Percentiles rank a stretch among this genome's conserved stretches.
These are phyloP conservation scores for Lepidium africanum DNA, from an alignment of 345 rosid genomes.

Conservation along the genomic window DNA sequence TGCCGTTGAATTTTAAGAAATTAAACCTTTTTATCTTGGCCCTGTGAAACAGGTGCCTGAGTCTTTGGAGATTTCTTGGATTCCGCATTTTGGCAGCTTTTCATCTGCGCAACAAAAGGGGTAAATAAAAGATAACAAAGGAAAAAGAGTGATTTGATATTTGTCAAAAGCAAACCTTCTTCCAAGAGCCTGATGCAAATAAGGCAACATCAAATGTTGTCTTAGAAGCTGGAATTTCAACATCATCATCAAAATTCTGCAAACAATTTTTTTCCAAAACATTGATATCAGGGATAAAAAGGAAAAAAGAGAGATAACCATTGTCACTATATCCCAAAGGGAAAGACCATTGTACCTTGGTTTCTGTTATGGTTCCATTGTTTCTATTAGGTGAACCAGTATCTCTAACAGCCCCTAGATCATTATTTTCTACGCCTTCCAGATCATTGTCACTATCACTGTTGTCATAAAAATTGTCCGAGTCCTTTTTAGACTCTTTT, in stretches of 20 bases:
- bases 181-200: constrained; percentile 62
- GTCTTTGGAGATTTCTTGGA: constrained; percentile 31
- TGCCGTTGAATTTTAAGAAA: background rate
- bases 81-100: constrained; percentile 29
- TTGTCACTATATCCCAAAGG: background rate
- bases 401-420: constrained; percentile 21
- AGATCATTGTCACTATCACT: constrained; percentile 64
- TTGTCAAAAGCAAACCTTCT: constrained; percentile 44
- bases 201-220: constrained; percentile 77
- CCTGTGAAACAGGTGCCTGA: constrained; percentile 13
- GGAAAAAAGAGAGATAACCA: background rate
- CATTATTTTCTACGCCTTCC: constrained; percentile 33
- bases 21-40: constrained; percentile 41
- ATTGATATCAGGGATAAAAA: background rate
- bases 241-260: constrained; percentile 46
- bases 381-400: constrained; percentile 33
- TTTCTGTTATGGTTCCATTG: constrained; percentile 30
- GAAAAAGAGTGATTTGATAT: background rate
- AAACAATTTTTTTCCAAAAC: background rate
- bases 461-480: constrained; percentile 41
- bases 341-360: constrained; percentile 29
- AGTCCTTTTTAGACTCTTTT: constrained; percentile 30
- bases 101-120: constrained; percentile 38
- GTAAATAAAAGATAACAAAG: constrained; percentile 1
- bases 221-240: constrained; percentile 47